Evolutionary conservation across 495 filamentous ascomycete species (phyloP).

Genomic region (Penicillium taxi): DNA sequence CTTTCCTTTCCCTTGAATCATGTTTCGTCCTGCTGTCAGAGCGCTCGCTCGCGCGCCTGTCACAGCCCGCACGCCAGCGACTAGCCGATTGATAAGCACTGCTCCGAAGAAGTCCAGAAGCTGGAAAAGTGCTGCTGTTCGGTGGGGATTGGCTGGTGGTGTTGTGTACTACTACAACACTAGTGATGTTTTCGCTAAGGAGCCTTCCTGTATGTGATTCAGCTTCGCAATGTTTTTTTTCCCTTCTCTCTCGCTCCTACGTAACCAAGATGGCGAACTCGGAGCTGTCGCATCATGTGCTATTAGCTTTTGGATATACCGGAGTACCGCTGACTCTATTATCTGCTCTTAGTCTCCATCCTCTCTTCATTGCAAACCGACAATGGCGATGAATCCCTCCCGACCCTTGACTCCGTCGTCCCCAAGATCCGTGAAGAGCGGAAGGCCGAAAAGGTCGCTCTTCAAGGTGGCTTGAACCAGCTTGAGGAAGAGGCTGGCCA

Average conservation of each 20-base stretch:
- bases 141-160: slow-evolving; percentile 69
- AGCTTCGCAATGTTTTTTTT: background rate
- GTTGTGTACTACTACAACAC: slow-evolving; percentile 93
- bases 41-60: slow-evolving; percentile 45
- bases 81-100: slow-evolving; percentile 64
- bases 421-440: slow-evolving; percentile 33
- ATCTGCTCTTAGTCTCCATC: slow-evolving; percentile 25
- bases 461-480: slow-evolving; percentile 29
- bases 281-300: slow-evolving; percentile 7
- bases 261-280: background rate
- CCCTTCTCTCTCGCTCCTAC: background rate
- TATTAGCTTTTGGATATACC: slow-evolving; percentile 6
- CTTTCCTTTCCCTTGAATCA: slow-evolving; percentile 23
- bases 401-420: slow-evolving; percentile 42
- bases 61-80: slow-evolving; percentile 29
- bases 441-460: slow-evolving; percentile 11
- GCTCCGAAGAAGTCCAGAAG: slow-evolving; percentile 59
- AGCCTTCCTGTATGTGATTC: slow-evolving; percentile 59
- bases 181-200: slow-evolving; percentile 75
- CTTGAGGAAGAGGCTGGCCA: slow-evolving; percentile 73
- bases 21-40: slow-evolving; percentile 56
- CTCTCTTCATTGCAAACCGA: slow-evolving; percentile 19
- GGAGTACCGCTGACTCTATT: slow-evolving; percentile 1
- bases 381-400: slow-evolving; percentile 21
- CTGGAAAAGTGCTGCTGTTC: slow-evolving; percentile 68